Base-by-base conservation (phyloP, 495 filamentous ascomycete species). In the Penicillium diatomitis region DNA sequence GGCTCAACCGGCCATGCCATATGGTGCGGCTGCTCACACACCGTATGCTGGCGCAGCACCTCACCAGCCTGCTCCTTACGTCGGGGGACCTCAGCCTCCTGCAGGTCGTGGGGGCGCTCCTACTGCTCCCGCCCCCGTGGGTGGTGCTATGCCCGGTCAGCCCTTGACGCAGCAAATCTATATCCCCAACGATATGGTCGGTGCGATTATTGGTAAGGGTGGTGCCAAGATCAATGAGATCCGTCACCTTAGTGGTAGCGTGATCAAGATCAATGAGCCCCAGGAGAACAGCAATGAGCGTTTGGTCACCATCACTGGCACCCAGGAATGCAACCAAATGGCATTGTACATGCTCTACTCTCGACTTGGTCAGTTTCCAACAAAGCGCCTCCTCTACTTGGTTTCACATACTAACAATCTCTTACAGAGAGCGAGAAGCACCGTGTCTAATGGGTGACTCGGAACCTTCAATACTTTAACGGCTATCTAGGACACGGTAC, bases 201-300 rank as follows among this genome's bases (percentile, higher is more conserved):
- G 92, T 43, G 92, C 92, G 41, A 98, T 98, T 58, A 98, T 98
- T 59, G 92, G 92, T 50, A 98, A 98, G 72, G 94, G 92, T 48
- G 92, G 92, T 52, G 87, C 89, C 28, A 98, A 98, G 81, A 98
- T 98, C 76, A 98, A 98, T 63, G 92, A 98, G 72, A 98, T 98
- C 52, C 83, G 92, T 48, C 88, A 94, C 57, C 78, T 98, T 56
- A 94, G 87, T 58, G 94, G 94, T 52, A 97, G 92, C 68, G 91
- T 97, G 8, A 98, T 98, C 64, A 98, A 98, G 79, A 98, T 98
- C 75, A 98, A 98, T 66, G 92, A 98, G 63, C 92, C 92, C 0
- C 91, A 96, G 60, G 94, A 97, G 65, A 97, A 94, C 70, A 96
- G 89, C 76, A 98, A 97, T 61, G 92, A 98, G 71, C 80, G 92